Evolutionary conservation across 2,329 filamentous ascomycete species (phyloP), one percentile per base, ranked within the genome.

Genomic region (Hymenoscyphus albidus): DNA sequence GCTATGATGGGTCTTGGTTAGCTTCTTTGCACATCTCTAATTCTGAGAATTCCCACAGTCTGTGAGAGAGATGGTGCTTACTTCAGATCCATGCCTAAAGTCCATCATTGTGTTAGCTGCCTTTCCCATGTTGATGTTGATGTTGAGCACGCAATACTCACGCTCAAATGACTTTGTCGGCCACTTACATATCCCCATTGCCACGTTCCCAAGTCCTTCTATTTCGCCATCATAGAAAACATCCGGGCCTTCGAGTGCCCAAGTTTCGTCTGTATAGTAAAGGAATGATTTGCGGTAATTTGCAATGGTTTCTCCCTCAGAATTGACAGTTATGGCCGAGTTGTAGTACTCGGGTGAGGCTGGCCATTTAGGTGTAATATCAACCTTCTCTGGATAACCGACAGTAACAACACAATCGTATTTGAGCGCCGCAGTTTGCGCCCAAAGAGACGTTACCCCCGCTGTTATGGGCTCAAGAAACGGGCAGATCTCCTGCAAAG

Each of bases 361-460:
- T 0, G 85, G 84, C 81, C 83, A 85, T 31, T 79, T 78, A 0
- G 74, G 60, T 0, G 78, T 73, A 0, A 82, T 71, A 59, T 88
- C 85, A 0, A 83, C 83, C 70, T 83, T 85, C 64, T 95, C 91
- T 0, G 91, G 91, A 63, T 94, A 95, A 0, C 91, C 91, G 1
- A 86, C 85, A 0, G 85, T 83, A 0, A 94, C 89, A 60, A 82
- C 78, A 71, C 90, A 93, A 65, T 87, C 80, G 71, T 89, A 81
- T 69, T 86, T 87, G 27, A 85, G 78, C 0, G 91, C 91, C 0
- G 82, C 85, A 0, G 82, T 85, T 44, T 85, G 80, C 0, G 90
- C 90, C 91, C 91, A 95, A 22, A 88, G 76, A 0, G 90, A 87
- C 6, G 83, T 87, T 62, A 89, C 85, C 0, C 91, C 91, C 0